Percentiles rank a stretch among this genome's conserved stretches.
These are phyloP conservation scores for Picochlorum sp. DNA, from an alignment of 139 green algal genomes.

Conservation along the genomic window DNA sequence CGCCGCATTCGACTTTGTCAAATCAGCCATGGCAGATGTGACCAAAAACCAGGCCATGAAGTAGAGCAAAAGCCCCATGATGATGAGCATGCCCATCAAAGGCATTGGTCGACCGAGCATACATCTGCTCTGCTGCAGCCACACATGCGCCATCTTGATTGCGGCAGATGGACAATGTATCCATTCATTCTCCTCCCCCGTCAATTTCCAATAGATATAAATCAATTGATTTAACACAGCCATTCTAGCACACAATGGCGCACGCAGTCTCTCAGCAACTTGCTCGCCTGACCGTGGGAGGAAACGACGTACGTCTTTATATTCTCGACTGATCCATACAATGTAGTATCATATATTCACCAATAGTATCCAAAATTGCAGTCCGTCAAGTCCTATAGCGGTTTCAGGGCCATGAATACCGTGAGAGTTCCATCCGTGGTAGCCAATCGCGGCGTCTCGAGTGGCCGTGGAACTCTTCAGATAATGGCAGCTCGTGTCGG, in stretches of 20 bases:
- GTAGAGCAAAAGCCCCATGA: too few relatives aligned
- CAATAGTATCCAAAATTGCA: neutral
- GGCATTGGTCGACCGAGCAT: too few relatives aligned
- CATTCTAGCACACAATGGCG: neutral
- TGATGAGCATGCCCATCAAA: too few relatives aligned
- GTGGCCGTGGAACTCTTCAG: conserved; percentile 43
- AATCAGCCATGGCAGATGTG: conserved; percentile 4
- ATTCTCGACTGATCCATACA: neutral
- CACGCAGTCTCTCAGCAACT: conserved; percentile 8
- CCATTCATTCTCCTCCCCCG: too few relatives aligned
- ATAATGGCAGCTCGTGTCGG: conserved; percentile 83
- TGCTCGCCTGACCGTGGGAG: conserved; percentile 5
- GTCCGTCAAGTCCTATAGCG: conserved; percentile 25
- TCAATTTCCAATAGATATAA: too few relatives aligned
- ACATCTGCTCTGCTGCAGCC: too few relatives aligned
- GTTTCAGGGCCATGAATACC: conserved; percentile 22
- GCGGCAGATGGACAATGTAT: too few relatives aligned
- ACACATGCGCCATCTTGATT: too few relatives aligned
- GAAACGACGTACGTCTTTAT: conserved; percentile 4
- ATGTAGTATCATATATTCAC: neutral
- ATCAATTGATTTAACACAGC: too few relatives aligned
- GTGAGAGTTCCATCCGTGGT: conserved; percentile 7
- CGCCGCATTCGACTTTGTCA: conserved; percentile 21
- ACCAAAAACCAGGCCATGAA: too few relatives aligned
- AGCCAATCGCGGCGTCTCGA: neutral